A percentile compares a stretch with the other conserved stretches of the same genome.
Evolutionary conservation across 495 filamentous ascomycete genomes (phyloP).

Genomic region (Choiromyces venosus): DNA sequence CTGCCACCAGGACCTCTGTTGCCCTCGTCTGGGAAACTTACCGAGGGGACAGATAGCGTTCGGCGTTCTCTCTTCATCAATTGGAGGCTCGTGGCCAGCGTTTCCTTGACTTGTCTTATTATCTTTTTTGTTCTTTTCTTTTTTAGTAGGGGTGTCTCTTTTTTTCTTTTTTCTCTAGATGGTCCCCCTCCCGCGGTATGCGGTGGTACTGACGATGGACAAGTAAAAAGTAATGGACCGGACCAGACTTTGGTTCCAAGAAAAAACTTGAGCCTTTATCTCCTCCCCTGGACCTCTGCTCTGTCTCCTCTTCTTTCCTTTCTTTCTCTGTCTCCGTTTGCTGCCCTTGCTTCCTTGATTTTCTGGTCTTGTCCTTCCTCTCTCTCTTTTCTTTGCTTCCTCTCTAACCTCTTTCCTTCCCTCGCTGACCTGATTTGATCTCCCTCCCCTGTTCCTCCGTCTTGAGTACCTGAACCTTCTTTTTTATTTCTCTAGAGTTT

Average conservation of each 20-base stretch:
- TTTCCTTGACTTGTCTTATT: slow-evolving; percentile 5
- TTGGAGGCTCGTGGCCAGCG: neutral
- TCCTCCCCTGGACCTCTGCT: slow-evolving; percentile 1
- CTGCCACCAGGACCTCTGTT: slow-evolving; percentile 12
- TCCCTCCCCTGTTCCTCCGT: neutral
- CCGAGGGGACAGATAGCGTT: slow-evolving; percentile 38
- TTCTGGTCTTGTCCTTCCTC: neutral
- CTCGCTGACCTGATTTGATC: neutral
- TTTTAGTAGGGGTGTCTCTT: neutral
- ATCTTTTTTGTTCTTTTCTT: slow-evolving; percentile 9
- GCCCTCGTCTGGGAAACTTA: slow-evolving; percentile 28
- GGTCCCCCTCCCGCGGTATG: neutral
- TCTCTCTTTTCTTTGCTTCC: slow-evolving; percentile 9
- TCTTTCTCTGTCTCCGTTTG: slow-evolving; percentile 3
- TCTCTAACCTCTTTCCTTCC: neutral
- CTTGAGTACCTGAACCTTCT: neutral
- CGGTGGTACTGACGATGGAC: neutral
- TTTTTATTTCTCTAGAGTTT: neutral
- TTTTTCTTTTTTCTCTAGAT: neutral
- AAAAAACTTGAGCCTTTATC: neutral
- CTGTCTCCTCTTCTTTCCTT: slow-evolving; percentile 7
- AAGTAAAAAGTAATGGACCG: neutral
- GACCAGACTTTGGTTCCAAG: neutral
- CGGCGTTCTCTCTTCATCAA: slow-evolving; percentile 41
- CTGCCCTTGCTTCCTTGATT: slow-evolving; percentile 1